Base-by-base conservation (phyloP, 2,329 filamentous ascomycete genomes). In the Fusarium nanum region DNA sequence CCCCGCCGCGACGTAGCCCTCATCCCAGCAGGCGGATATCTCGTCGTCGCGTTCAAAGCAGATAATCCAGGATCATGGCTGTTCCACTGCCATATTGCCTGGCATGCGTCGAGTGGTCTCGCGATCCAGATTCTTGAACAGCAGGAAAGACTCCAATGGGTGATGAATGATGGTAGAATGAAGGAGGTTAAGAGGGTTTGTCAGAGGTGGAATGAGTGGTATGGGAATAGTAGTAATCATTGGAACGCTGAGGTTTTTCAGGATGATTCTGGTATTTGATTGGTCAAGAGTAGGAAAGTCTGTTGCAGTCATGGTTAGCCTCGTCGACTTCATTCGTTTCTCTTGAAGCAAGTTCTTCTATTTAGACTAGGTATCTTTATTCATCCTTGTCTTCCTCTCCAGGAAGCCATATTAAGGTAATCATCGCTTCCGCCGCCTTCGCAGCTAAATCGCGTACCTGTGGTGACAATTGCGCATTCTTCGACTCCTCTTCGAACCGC, bases 1-100 rank as follows among this genome's bases (percentile, higher is more conserved):
- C 82, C 83, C 12, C 82, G 86, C 11, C 81, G 86, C 22, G 85
- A 87, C 70, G 83, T 85, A 7, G 84, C 84, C 2, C 81, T 84
- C 44, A 76, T 87, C 1, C 80, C 80, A 1, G 70, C 61, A 3
- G 71, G 72, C 11, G 84, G 84, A 0, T 83, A 83, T 68, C 58
- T 85, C 6, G 81, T 85, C 10, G 78, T 87, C 34, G 84, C 83
- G 5, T 83, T 86, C 67, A 77, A 83, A 68, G 78, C 80, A 1
- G 78, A 81, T 57, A 87, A 86, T 73, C 82, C 85, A 2, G 84
- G 85, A 0, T 75, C 77, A 2, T 85, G 84, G 83, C 70, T 84
- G 0, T 80, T 85, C 76, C 83, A 85, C 70, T 85, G 83, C 68
- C 83, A 85, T 66, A 82, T 84, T 6, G 79, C 80, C 11, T 85